These are phyloP conservation scores for Endogone sp. DNA, from an alignment of 192 early-diverging fungal species.

Conservation along the genomic window DNA sequence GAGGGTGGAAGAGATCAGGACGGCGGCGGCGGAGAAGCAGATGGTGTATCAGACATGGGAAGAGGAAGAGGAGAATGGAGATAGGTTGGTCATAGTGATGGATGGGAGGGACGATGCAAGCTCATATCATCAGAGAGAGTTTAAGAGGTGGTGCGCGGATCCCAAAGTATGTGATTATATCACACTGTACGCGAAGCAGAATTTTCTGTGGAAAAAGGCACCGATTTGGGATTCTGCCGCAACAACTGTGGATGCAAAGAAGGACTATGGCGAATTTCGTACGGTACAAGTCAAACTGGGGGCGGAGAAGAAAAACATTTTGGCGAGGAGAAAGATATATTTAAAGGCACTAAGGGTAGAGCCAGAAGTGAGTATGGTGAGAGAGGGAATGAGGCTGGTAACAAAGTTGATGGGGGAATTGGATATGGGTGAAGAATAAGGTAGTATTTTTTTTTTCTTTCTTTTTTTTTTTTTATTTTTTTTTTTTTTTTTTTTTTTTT, in stretches of 20 bases:
- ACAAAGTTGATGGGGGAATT: neutral
- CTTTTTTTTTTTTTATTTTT: too few relatives aligned
- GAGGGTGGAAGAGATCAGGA: neutral
- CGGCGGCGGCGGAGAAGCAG: neutral
- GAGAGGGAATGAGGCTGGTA: conserved; percentile 1
- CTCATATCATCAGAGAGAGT: neutral
- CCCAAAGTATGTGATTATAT: neutral
- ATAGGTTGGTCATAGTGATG: neutral
- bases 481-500: too few relatives aligned
- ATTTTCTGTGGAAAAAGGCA: too few relatives aligned
- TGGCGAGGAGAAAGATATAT: neutral
- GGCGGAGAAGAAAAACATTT: neutral
- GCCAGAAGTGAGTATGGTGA: neutral
- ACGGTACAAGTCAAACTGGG: too few relatives aligned
- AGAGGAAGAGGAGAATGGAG: neutral
- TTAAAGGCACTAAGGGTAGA: neutral
- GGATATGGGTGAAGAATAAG: neutral
- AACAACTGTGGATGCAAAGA: too few relatives aligned
- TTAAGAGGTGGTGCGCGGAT: neutral
- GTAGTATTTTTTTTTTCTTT: too few relatives aligned
- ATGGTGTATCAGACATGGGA: neutral
- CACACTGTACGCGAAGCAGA: neutral
- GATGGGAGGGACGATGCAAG: neutral
- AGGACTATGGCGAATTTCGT: too few relatives aligned
- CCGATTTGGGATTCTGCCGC: too few relatives aligned